Evolutionary conservation across 768 basidiomycete genomes (phyloP).

Genomic region (Tubosaeta sp.): DNA sequence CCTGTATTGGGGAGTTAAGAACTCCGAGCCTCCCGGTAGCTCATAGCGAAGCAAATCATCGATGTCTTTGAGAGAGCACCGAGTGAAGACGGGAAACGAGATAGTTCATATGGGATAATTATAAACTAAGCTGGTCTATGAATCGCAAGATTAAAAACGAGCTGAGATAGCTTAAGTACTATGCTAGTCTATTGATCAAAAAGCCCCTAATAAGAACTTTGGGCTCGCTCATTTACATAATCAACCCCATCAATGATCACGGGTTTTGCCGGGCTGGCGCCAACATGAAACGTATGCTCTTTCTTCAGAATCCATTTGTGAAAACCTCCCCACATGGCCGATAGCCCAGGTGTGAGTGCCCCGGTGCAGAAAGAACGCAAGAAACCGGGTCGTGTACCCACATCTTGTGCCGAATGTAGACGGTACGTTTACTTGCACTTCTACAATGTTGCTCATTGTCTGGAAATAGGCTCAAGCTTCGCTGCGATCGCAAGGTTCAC

Average conservation of each 20-base stretch:
- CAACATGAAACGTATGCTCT: neutral
- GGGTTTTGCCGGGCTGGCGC: neutral
- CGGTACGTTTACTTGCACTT: conserved; percentile 22
- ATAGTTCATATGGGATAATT: too few species aligned
- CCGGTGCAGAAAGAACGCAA: conserved; percentile 34
- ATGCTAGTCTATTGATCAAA: too few species aligned
- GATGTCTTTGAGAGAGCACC: too few species aligned
- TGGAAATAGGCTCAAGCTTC: conserved; percentile 49
- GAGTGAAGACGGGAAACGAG: too few species aligned
- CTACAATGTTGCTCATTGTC: neutral
- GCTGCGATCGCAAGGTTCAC: conserved; percentile 59
- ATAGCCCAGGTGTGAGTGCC: conserved; percentile 6
- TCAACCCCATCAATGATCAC: neutral
- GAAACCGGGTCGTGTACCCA: conserved; percentile 46
- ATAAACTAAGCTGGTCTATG: too few species aligned
- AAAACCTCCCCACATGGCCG: conserved; percentile 1
- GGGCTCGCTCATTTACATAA: neutral
- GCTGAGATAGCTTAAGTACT: too few species aligned
- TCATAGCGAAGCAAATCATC: too few species aligned
- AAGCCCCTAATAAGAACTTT: too few species aligned
- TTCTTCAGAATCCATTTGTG: neutral
- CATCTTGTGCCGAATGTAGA: conserved; percentile 39
- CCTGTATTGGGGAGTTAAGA: too few species aligned
- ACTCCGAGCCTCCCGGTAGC: too few species aligned
- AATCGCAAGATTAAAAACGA: too few species aligned